These are phyloP conservation scores for Mucor saturninus DNA, from an alignment of 371 early-diverging fungal genomes.

Conservation along the genomic window DNA sequence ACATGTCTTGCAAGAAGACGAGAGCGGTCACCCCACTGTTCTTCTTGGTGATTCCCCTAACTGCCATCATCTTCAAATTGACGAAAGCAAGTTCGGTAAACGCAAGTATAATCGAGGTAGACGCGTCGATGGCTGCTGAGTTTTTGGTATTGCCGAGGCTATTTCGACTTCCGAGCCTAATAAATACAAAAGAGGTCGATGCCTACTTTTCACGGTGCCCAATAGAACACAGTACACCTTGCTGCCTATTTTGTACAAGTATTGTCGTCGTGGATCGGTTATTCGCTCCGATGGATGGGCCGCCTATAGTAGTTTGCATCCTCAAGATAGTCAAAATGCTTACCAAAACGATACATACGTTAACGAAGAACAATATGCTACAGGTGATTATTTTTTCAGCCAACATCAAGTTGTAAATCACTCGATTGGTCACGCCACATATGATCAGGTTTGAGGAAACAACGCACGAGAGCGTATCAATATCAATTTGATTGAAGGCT, in stretches of 20 bases:
- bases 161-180: not conserved
- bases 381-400: not conserved
- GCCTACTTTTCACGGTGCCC: not conserved
- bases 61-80: not conserved
- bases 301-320: not conserved
- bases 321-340: not conserved
- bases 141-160: not conserved
- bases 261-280: not conserved
- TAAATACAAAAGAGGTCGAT: not conserved
- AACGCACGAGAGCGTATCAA: not conserved
- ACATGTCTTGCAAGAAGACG: not conserved
- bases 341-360: not conserved
- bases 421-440: not conserved
- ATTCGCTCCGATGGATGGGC: not conserved
- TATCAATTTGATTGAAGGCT: not conserved
- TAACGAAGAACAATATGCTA: not conserved
- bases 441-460: not conserved
- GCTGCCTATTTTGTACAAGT: not conserved
- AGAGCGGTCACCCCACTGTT: no score
- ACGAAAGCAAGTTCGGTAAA: not conserved
- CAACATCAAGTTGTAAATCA: not conserved
- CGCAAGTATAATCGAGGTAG: not conserved
- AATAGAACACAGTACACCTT: not conserved
- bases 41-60: not conserved
- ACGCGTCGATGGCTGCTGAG: not conserved